These are phyloP conservation scores for Chrysanthemum makinoi DNA, from an alignment of 129 eudicot species.

Conservation along the genomic window DNA sequence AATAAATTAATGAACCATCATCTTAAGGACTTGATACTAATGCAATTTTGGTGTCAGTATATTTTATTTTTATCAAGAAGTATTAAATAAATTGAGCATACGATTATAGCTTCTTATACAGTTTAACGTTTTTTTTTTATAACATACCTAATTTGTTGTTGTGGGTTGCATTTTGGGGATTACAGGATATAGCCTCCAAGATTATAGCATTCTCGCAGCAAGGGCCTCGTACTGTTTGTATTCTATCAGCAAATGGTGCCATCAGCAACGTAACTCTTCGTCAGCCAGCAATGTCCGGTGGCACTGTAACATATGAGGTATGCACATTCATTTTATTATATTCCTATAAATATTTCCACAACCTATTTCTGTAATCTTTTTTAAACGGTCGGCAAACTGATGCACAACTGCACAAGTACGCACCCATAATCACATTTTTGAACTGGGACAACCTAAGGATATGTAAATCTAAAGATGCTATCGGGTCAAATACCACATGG, in stretches of 20 bases:
- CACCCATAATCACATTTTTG: too few relatives aligned
- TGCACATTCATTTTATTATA: constrained; percentile 7
- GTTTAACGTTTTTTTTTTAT: too few relatives aligned
- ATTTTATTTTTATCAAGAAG: not conserved
- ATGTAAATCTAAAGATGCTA: too few relatives aligned
- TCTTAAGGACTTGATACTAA: too few relatives aligned
- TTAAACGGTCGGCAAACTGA: not conserved
- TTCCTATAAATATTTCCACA: not conserved
- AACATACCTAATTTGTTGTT: constrained; percentile 7
- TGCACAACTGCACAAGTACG: too few relatives aligned
- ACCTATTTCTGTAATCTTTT: not conserved
- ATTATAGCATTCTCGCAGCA: constrained; percentile 80
- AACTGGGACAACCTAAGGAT: too few relatives aligned
- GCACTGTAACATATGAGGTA: constrained; percentile 90
- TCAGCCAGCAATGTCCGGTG: constrained; percentile 77
- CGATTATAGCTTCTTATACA: too few relatives aligned
- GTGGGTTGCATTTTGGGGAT: not conserved
- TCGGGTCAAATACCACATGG: not conserved
- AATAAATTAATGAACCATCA: too few relatives aligned
- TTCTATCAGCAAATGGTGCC: constrained; percentile 92
- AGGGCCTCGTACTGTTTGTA: constrained; percentile 93
- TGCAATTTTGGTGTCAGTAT: not conserved
- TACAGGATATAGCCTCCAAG: constrained; percentile 82
- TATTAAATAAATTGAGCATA: too few relatives aligned
- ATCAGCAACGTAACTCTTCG: constrained; percentile 82